These are phyloP conservation scores for Picea mariana DNA, from an alignment of 83 land plant species.

Conservation along the genomic window DNA sequence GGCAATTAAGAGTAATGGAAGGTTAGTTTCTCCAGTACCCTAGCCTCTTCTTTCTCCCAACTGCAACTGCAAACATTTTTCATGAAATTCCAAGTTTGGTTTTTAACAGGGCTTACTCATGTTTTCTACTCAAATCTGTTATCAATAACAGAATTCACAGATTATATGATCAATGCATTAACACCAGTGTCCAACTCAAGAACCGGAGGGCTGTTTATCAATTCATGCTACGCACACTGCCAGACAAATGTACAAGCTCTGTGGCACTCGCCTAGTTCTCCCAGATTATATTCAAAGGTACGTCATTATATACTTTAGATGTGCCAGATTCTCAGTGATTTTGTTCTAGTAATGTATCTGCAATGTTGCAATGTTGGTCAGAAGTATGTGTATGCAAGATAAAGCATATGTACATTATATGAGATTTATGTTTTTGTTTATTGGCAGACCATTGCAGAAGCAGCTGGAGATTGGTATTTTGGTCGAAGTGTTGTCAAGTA, in stretches of 20 bases:
- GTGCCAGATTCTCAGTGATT: not conserved
- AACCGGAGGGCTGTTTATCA: too few species aligned
- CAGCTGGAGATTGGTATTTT: conserved; percentile 76
- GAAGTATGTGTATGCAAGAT: not conserved
- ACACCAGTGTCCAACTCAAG: too few species aligned
- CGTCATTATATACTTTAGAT: not conserved
- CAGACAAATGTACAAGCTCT: conserved; percentile 47
- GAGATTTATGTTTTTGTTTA: too few species aligned
- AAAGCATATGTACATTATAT: not conserved
- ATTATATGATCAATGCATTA: too few species aligned
- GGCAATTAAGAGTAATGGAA: conserved; percentile 48
- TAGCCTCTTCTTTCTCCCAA: not conserved
- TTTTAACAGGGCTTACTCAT: too few species aligned
- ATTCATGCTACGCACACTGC: conserved; percentile 13
- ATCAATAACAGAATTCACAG: too few species aligned
- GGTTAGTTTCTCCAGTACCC: conserved; percentile 25
- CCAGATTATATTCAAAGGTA: conserved; percentile 54
- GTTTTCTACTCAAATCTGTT: too few species aligned
- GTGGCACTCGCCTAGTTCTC: conserved; percentile 65
- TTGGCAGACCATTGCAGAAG: conserved; percentile 68
- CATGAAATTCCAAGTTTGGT: not conserved
- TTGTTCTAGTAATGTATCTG: not conserved
- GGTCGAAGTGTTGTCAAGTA: conserved; percentile 35
- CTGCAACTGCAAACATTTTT: not conserved
- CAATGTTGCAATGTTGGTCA: not conserved